These are phyloP conservation scores for Castanea mollissima DNA, from an alignment of 306 rosid species.

Conservation along the genomic window DNA sequence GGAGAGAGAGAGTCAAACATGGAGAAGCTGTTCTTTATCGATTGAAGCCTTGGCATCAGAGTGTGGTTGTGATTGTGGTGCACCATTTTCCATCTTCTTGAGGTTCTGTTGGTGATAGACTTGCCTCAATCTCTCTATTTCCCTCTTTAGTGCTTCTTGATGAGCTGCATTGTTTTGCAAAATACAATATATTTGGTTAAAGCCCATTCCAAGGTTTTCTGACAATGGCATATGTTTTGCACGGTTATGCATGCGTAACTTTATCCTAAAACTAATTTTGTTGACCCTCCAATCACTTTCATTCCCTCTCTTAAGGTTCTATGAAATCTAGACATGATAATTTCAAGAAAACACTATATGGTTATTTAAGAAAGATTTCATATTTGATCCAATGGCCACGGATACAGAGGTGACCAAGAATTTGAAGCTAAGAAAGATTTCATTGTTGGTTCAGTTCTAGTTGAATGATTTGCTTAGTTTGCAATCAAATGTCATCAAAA, in stretches of 20 bases:
- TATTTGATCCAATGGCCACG: too few relatives aligned
- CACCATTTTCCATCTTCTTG: constrained; percentile 61
- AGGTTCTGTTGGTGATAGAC: constrained; percentile 78
- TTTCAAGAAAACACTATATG: constrained; percentile 4
- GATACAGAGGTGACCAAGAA: too few relatives aligned
- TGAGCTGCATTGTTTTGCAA: constrained; percentile 64
- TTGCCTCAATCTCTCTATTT: constrained; percentile 88
- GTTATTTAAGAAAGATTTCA: too few relatives aligned
- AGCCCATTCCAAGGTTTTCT: background rate
- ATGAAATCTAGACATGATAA: constrained; percentile 13
- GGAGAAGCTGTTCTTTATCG: constrained; percentile 59
- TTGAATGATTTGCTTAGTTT: too few relatives aligned
- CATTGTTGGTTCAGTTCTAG: too few relatives aligned
- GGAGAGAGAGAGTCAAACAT: constrained; percentile 35
- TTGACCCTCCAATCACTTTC: constrained; percentile 27
- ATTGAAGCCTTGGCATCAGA: constrained; percentile 30
- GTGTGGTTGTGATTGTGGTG: constrained; percentile 32
- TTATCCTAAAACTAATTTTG: constrained; percentile 17
- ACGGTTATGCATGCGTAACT: constrained; percentile 23
- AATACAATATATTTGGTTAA: constrained; percentile 6
- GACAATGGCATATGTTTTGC: constrained; percentile 30
- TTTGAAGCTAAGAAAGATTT: too few relatives aligned
- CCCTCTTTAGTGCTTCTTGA: constrained; percentile 96
- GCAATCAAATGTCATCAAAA: too few relatives aligned
- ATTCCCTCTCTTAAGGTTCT: constrained; percentile 12